phyloP scores from a whole-genome alignment of 2,329 filamentous ascomycete species.

The Neonectria ditissima region DNA sequence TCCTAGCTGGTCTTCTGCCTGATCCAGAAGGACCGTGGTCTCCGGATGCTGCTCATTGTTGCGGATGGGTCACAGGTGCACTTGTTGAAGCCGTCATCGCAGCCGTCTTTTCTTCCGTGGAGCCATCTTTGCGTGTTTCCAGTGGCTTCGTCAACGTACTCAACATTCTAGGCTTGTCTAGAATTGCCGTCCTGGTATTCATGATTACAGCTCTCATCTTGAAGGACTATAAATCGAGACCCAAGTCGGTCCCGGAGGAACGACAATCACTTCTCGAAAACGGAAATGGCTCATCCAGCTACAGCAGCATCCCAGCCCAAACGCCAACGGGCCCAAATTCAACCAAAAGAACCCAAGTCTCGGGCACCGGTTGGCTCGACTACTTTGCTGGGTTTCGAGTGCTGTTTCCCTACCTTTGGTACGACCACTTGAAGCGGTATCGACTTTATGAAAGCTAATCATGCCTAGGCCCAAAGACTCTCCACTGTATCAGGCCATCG shows the following conservation, averaged over 20 bases:
- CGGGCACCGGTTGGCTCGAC: constrained; percentile 57
- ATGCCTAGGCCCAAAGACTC: constrained; percentile 56
- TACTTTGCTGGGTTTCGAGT: constrained; percentile 59
- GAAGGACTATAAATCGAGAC: constrained; percentile 49
- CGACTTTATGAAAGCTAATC: constrained; percentile 22
- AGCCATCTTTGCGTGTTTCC: constrained; percentile 46
- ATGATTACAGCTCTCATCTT: constrained; percentile 50
- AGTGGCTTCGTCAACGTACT: constrained; percentile 46
- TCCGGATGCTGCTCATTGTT: constrained; percentile 51
- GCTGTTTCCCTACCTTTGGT: constrained; percentile 61
- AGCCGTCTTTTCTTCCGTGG: constrained; percentile 48
- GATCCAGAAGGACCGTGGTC: constrained; percentile 59
- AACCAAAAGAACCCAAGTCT: constrained; percentile 46
- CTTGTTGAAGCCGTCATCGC: constrained; percentile 53
- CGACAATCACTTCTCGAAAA: constrained; percentile 55
- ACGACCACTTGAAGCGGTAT: neutral
- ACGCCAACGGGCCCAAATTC: constrained; percentile 24
- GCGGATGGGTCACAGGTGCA: constrained; percentile 52
- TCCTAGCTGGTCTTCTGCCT: constrained; percentile 55
- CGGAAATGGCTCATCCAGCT: constrained; percentile 48
- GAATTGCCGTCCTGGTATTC: constrained; percentile 49
- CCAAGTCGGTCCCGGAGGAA: constrained; percentile 50
- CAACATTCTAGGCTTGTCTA: constrained; percentile 47
- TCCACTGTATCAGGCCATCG: constrained; percentile 53
- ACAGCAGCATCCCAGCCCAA: constrained; percentile 41